A percentile compares a stretch with the other conserved stretches of the same genome.
These are phyloP conservation scores for Tolypocladium amazonense DNA, from an alignment of 2,329 filamentous ascomycete genomes.

Conservation along the genomic window DNA sequence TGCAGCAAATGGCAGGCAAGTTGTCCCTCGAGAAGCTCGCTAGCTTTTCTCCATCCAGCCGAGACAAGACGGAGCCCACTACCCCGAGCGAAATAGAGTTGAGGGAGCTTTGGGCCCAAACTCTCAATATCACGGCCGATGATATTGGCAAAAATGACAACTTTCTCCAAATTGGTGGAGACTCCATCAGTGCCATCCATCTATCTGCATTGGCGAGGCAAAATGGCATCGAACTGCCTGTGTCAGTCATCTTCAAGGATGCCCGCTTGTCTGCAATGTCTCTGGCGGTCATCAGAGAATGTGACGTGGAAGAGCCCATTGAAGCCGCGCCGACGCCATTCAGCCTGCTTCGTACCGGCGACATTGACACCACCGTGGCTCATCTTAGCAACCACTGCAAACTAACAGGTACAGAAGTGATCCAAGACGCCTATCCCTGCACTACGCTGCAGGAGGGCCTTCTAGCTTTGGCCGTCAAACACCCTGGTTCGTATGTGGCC, in stretches of 20 bases:
- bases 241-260: slow-evolving; percentile 6
- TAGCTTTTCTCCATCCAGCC: neutral
- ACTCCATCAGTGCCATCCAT: slow-evolving; percentile 14
- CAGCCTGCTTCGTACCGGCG: neutral
- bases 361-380: neutral
- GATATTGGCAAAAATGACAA: slow-evolving; percentile 18
- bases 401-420: neutral
- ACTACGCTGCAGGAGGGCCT: slow-evolving; percentile 27
- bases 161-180: slow-evolving; percentile 16
- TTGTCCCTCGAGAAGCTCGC: neutral
- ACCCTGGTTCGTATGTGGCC: slow-evolving; percentile 22
- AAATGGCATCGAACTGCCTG: slow-evolving; percentile 7
- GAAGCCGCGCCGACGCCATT: neutral
- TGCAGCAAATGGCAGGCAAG: neutral
- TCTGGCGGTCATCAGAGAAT: slow-evolving; percentile 5
- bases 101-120: slow-evolving; percentile 4
- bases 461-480: slow-evolving; percentile 20
- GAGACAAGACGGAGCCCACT: slow-evolving; percentile 1
- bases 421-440: slow-evolving; percentile 25
- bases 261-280: neutral
- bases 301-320: neutral
- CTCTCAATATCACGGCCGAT: neutral
- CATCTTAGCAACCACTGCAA: neutral
- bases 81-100: neutral
- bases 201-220: neutral